Evolutionary conservation across 2,329 filamentous ascomycete genomes (phyloP).

Genomic region (Penicillium sp.): DNA sequence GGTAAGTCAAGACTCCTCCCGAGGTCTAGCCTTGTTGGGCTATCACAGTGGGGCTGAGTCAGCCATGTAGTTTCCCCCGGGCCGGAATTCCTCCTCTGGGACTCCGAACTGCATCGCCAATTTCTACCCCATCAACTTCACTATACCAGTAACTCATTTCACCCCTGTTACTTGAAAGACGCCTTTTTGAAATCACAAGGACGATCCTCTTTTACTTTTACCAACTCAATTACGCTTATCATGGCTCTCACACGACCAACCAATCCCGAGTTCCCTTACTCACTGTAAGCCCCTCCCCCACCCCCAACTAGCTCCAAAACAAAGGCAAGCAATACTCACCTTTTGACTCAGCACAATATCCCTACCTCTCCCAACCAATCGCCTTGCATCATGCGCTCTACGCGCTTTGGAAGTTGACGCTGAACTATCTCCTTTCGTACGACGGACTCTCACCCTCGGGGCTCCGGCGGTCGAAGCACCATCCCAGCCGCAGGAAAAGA

Average conservation of each 20-base stretch:
- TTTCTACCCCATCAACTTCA: not conserved
- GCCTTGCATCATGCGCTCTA: constrained; percentile 74
- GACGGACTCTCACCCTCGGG: constrained; percentile 64
- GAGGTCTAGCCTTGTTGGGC: not conserved
- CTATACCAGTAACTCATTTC: not conserved
- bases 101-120: constrained; percentile 1
- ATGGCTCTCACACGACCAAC: constrained; percentile 26
- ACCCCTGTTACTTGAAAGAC: not conserved
- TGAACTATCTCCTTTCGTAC: constrained; percentile 83
- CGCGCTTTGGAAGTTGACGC: constrained; percentile 78
- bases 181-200: not conserved
- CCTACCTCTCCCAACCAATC: constrained; percentile 76
- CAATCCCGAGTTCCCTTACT: constrained; percentile 39
- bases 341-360: constrained; percentile 61
- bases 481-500: constrained; percentile 26
- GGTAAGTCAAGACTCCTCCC: not conserved
- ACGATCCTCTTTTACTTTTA: not conserved
- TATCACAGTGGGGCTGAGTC: not conserved
- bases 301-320: constrained; percentile 4
- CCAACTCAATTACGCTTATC: not conserved
- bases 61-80: not conserved
- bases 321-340: constrained; percentile 10
- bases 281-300: constrained; percentile 32
- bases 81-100: not conserved
- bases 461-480: constrained; percentile 22